Evolutionary conservation across 768 basidiomycete species (phyloP).

Genomic region (Pisolithus marmoratus): DNA sequence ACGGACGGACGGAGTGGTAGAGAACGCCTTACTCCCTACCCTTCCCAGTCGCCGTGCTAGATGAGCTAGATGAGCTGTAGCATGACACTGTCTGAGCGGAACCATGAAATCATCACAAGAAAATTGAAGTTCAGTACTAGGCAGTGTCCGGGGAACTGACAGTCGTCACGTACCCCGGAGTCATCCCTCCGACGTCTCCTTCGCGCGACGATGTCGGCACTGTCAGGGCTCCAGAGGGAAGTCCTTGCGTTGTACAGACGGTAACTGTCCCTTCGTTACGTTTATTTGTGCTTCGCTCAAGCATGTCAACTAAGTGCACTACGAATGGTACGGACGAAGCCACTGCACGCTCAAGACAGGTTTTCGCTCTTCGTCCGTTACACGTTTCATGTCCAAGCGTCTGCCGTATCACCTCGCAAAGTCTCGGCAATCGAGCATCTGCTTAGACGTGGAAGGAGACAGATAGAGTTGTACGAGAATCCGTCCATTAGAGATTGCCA

Average conservation of each 20-base stretch:
- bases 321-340: conserved; percentile 69
- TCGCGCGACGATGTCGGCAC: conserved; percentile 22
- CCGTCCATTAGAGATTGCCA: conserved; percentile 66
- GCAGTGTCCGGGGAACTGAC: not conserved
- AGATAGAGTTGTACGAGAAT: conserved; percentile 67
- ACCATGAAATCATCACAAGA: not conserved
- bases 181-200: too few relatives aligned
- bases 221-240: conserved; percentile 49
- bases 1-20: conserved; percentile 3
- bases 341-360: conserved; percentile 49
- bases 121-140: too few relatives aligned
- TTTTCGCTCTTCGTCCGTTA: conserved; percentile 67
- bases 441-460: conserved; percentile 59
- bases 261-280: conserved; percentile 26
- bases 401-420: conserved; percentile 56
- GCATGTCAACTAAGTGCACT: conserved; percentile 49
- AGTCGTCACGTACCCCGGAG: not conserved
- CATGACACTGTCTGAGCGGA: not conserved
- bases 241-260: conserved; percentile 49
- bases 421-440: conserved; percentile 70
- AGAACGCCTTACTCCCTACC: conserved; percentile 9
- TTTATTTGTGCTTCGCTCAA: not conserved
- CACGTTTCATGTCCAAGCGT: conserved; percentile 61
- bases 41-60: conserved; percentile 8
- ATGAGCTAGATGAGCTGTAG: conserved; percentile 4